Percentiles rank a stretch among this genome's conserved stretches.
Conservation (phyloP, 495 filamentous ascomycete genomes). For the Aspergillus baeticus region DNA sequence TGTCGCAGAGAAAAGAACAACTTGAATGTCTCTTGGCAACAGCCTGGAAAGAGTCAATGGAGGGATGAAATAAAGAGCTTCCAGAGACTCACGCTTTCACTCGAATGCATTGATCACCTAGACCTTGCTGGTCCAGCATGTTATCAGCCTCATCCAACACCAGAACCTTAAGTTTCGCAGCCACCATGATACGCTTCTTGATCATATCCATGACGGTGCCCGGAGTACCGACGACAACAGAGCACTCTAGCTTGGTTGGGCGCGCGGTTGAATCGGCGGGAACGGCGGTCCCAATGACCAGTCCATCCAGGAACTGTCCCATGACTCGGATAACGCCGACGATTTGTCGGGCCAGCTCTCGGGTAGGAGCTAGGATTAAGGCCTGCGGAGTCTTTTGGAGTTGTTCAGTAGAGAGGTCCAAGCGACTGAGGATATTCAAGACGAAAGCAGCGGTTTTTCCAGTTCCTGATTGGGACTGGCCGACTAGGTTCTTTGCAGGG, state of each 20-base stretch:
- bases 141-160: constrained; percentile 95
- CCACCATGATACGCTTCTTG: constrained; percentile 64
- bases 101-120: constrained; percentile 91
- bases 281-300: constrained; percentile 75
- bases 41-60: constrained; percentile 46
- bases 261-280: constrained; percentile 66
- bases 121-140: constrained; percentile 90
- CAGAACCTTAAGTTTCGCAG: constrained; percentile 66
- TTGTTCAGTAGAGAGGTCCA: constrained; percentile 64
- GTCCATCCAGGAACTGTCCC: constrained; percentile 72
- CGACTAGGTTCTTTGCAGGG: constrained; percentile 88
- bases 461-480: constrained; percentile 97
- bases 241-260: constrained; percentile 60
- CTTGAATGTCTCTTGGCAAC: constrained; percentile 70
- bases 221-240: constrained; percentile 89
- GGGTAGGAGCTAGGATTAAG: constrained; percentile 84
- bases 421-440: constrained; percentile 81
- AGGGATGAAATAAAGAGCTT: neutral
- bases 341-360: constrained; percentile 94
- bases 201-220: constrained; percentile 90
- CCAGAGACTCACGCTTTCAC: constrained; percentile 69
- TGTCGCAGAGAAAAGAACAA: constrained; percentile 94
- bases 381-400: constrained; percentile 68
- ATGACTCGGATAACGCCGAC: constrained; percentile 76
- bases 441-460: constrained; percentile 98